Conservation (phyloP, 805 yeast species). For the Nakazawaea ernobii region DNA sequence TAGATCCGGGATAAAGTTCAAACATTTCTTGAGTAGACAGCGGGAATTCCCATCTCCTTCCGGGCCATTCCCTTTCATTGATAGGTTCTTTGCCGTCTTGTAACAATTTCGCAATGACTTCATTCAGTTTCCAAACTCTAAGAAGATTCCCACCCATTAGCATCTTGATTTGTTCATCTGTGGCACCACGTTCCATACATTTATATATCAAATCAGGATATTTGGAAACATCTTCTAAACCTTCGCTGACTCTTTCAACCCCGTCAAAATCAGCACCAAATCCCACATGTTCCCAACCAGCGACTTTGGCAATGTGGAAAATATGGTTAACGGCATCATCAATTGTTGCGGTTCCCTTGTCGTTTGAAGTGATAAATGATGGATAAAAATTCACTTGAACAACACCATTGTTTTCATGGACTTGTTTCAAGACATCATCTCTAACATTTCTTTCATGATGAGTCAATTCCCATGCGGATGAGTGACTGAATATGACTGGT, state of each 20-base stretch:
- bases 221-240: constrained; percentile 41
- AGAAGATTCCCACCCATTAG: constrained; percentile 33
- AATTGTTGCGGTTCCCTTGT: constrained; percentile 23
- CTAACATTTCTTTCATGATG: constrained; percentile 35
- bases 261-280: constrained; percentile 44
- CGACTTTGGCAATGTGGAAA: constrained; percentile 28
- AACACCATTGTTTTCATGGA: constrained; percentile 35
- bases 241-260: constrained; percentile 35
- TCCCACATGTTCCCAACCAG: constrained; percentile 43
- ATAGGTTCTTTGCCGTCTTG: constrained; percentile 11
- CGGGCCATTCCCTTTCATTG: constrained; percentile 30
- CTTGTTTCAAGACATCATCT: constrained; percentile 31
- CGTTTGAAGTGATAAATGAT: constrained; percentile 21
- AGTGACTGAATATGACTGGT: constrained; percentile 40
- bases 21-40: constrained; percentile 26
- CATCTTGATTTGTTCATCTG: constrained; percentile 30
- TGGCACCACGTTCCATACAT: constrained; percentile 26
- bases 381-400: constrained; percentile 38
- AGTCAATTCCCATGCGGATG: constrained; percentile 30
- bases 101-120: constrained; percentile 16
- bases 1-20: constrained; percentile 30
- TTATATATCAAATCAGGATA: constrained; percentile 34
- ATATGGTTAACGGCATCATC: constrained; percentile 39
- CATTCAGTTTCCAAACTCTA: constrained; percentile 34
- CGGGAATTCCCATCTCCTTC: constrained; percentile 28